These are phyloP conservation scores for Kluyveromyces aestuarii DNA, from an alignment of 805 yeast genomes.

Conservation along the genomic window DNA sequence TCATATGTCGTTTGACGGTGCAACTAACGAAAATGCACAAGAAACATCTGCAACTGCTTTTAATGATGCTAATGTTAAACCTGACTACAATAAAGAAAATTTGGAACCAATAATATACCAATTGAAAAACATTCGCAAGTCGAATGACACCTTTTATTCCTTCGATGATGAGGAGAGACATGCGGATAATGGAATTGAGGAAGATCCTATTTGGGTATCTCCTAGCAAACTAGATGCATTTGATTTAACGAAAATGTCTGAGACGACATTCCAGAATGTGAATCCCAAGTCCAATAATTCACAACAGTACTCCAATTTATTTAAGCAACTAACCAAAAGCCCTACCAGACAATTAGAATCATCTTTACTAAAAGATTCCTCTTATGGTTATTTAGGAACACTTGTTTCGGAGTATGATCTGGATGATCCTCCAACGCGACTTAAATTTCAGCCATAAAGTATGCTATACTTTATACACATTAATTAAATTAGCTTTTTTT, in stretches of 20 bases:
- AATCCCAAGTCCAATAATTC: not conserved
- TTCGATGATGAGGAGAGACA: not conserved
- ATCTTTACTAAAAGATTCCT: slow-evolving; percentile 27
- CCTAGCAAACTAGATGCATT: slow-evolving; percentile 24
- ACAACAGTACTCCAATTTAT: not conserved
- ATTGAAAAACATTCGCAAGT: slow-evolving; percentile 4
- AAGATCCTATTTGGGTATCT: slow-evolving; percentile 28
- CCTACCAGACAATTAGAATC: slow-evolving; percentile 1
- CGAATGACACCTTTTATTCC: slow-evolving; percentile 6
- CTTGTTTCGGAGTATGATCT: slow-evolving; percentile 11
- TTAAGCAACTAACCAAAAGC: not conserved
- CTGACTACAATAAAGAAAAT: not conserved
- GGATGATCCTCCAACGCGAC: slow-evolving; percentile 14
- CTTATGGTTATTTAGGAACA: slow-evolving; percentile 37
- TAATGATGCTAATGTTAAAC: not conserved
- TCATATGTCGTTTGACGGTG: slow-evolving; percentile 22
- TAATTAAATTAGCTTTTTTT: slow-evolving; percentile 1
- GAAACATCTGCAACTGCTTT: not conserved
- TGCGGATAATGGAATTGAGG: slow-evolving; percentile 6
- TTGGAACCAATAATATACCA: slow-evolving; percentile 11
- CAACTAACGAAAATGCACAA: not conserved
- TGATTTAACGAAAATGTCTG: slow-evolving; percentile 11
- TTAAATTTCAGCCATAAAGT: slow-evolving; percentile 6
- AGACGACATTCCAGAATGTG: not conserved
- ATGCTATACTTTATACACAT: not conserved